These are phyloP conservation scores for Pterula multifida DNA, from an alignment of 1,284 basidiomycete species.

Conservation along the genomic window DNA sequence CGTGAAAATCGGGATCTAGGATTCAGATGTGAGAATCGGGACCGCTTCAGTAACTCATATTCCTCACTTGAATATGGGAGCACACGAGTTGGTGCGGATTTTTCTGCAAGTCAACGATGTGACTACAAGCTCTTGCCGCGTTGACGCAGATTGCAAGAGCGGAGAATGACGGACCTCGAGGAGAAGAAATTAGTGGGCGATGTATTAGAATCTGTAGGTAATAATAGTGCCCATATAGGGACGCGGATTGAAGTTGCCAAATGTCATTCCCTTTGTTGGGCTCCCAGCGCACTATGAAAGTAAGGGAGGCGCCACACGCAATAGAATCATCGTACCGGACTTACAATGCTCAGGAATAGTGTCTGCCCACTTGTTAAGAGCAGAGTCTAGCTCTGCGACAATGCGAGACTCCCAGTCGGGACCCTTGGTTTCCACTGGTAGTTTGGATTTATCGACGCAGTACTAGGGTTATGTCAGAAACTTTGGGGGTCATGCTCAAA, in stretches of 20 bases:
- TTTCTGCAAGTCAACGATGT: background rate
- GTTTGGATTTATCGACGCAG: conserved; percentile 59
- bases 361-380: conserved; percentile 70
- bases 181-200: conserved; percentile 70
- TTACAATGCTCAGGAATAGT: conserved; percentile 45
- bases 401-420: conserved; percentile 55
- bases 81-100: background rate
- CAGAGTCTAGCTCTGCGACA: conserved; percentile 66
- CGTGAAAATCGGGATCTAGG: conserved; percentile 37
- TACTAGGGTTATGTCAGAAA: conserved; percentile 30
- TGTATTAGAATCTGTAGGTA: conserved; percentile 70
- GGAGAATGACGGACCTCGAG: conserved; percentile 48
- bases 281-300: conserved; percentile 48
- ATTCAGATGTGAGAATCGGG: background rate
- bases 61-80: background rate
- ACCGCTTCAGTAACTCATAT: background rate
- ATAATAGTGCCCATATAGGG: conserved; percentile 60
- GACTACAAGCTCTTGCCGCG: conserved; percentile 41
- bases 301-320: background rate
- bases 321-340: background rate
- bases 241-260: conserved; percentile 62
- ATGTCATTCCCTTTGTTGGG: conserved; percentile 42
- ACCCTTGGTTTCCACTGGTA: conserved; percentile 46
- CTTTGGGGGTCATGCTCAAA: background rate
- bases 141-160: conserved; percentile 79